Base-by-base conservation (phyloP, 192 early-diverging fungal species). In the Coemansia sp. region DNA sequence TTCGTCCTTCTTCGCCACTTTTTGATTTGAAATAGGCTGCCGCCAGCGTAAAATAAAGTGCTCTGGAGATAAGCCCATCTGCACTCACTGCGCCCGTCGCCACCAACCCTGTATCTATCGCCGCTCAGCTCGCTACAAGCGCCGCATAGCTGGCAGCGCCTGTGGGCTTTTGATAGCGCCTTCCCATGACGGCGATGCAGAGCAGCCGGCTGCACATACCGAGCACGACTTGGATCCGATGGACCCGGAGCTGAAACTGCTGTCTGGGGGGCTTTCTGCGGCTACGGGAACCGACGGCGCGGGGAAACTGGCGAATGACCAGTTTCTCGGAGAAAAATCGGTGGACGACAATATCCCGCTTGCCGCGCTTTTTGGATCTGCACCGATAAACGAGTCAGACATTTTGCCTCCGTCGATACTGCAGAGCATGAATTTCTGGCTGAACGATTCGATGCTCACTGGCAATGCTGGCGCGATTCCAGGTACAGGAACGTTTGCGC, bases 371-470 rank as follows among this genome's bases (percentile, higher is more conserved):
- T 82, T 82, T 48, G 67, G 62, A 35, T 66, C 79, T 11, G 64
- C 66, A 23, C 74, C 73, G 8, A 73, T 82, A 33, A 68, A 82
- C 41, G 79, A 82, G 56, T 72, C 79, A 10, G 79, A 82, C 42
- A 76, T 82, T 50, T 56, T 82, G 38, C 79, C 73, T 18, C 79
- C 79, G 21, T 69, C 73, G 0, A 82, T 82, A 48, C 61, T 82
- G 37, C 79, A 82, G 53, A 82, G 70, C 58, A 82, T 82, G 79
- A 82, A 82, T 26, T 43, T 82, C 16, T 82, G 79, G 79, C 63
- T 82, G 73, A 82, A 82, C 59, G 79, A 82, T 60, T 82, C 79
- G 50, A 56, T 82, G 47, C 57, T 82, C 41, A 82, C 73, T 2
- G 68, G 64, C 1, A 61, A 67, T 8, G 48, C 66, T 2, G 61